Evolutionary conservation across 2,329 filamentous ascomycete genomes (phyloP), one percentile per base, ranked within the genome.

Genomic region (Fusarium sp.): DNA sequence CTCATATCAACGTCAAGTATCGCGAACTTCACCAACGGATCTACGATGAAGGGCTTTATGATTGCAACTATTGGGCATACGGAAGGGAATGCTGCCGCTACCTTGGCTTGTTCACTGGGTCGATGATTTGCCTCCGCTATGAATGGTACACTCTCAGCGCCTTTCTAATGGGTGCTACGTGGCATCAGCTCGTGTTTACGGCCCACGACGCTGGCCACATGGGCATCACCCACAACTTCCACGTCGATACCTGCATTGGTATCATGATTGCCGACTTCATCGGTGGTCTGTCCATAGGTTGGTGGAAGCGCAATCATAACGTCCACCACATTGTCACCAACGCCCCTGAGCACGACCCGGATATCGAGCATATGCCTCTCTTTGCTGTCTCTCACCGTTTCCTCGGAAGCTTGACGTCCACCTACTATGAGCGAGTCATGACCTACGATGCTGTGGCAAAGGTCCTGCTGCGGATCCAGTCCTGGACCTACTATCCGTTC

Each of bases 281-380:
- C 22, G 96, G 96, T 40, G 96, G 96, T 0, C 84, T 99, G 36
- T 98, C 94, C 29, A 84, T 98, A 62, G 94, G 96, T 51, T 99
- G 96, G 96, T 99, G 96, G 96, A 98, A 98, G 84, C 89, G 91
- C 70, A 98, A 92, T 80, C 96, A 98, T 83, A 98, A 98, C 79
- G 95, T 98, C 10, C 96, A 98, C 80, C 96, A 98, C 79, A 95
- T 98, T 75, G 93, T 98, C 61, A 98, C 96, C 20, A 98, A 98
- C 81, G 93, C 93, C 49, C 94, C 95, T 16, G 96, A 98, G 82
- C 96, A 98, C 80, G 96, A 98, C 80, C 96, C 96, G 0, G 96
- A 98, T 80, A 98, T 98, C 76, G 91, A 96, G 80, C 93, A 98
- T 81, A 90, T 97, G 82, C 95, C 95, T 4, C 92, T 98, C 80